Conservation (phyloP, 1,284 basidiomycete genomes). For the Cryptococcus sp. region DNA sequence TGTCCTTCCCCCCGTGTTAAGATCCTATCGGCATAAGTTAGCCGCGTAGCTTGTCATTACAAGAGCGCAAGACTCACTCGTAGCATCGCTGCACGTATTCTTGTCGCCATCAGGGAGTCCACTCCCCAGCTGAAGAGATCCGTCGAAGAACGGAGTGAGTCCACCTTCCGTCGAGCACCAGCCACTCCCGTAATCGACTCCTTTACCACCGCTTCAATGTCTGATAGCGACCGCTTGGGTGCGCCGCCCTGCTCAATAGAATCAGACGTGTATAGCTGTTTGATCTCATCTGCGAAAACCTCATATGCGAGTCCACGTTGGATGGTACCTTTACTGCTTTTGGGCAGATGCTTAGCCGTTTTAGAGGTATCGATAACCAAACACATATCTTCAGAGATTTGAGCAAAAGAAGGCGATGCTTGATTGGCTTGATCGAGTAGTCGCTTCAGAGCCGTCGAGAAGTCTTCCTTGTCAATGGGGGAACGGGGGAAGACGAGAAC, state of each 20-base stretch:
- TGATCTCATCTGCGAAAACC: slow-evolving; percentile 34
- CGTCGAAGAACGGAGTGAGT: slow-evolving; percentile 24
- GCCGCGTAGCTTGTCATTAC: neutral
- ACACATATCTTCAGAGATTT: slow-evolving; percentile 41
- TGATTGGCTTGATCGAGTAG: slow-evolving; percentile 35
- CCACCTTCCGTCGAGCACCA: slow-evolving; percentile 7
- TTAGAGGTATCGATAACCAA: slow-evolving; percentile 16
- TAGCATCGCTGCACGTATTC: slow-evolving; percentile 39
- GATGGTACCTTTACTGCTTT: slow-evolving; percentile 48
- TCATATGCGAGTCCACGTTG: slow-evolving; percentile 45
- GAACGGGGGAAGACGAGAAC: slow-evolving; percentile 41
- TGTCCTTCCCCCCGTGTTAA: slow-evolving; percentile 27
- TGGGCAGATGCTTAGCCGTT: slow-evolving; percentile 26
- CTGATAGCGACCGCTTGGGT: neutral
- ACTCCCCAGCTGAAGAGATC: slow-evolving; percentile 53
- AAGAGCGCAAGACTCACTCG: slow-evolving; percentile 27
- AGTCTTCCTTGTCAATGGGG: neutral
- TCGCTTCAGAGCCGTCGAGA: slow-evolving; percentile 12
- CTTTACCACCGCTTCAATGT: slow-evolving; percentile 11
- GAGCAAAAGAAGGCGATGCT: slow-evolving; percentile 42
- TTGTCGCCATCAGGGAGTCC: slow-evolving; percentile 52
- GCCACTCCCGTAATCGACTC: slow-evolving; percentile 16
- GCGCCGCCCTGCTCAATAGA: neutral
- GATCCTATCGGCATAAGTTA: slow-evolving; percentile 10
- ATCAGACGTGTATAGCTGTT: slow-evolving; percentile 23